Percentiles rank a stretch among this genome's conserved stretches.
Evolutionary conservation across 2,329 filamentous ascomycete genomes (phyloP).

Genomic region (Boeremia exigua): DNA sequence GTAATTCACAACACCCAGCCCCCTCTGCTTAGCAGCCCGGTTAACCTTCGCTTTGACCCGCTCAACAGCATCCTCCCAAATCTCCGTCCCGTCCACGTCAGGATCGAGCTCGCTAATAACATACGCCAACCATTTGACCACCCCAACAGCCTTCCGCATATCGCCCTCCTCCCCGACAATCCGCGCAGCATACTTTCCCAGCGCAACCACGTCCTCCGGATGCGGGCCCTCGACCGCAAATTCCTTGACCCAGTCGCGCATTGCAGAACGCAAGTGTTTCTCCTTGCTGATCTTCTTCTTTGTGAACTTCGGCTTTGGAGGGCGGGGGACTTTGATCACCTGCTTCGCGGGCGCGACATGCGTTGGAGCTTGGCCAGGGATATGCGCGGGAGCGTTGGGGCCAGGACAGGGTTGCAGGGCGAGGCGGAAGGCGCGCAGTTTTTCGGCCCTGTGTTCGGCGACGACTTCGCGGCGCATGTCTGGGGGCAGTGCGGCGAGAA

Average conservation of each 20-base stretch:
- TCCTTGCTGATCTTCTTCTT: conserved; percentile 61
- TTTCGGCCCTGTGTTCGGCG: conserved; percentile 65
- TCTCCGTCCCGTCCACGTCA: conserved; percentile 5
- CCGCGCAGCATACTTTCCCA: conserved; percentile 73
- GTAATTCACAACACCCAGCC: conserved; percentile 52
- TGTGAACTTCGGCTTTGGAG: conserved; percentile 67
- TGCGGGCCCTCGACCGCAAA: conserved; percentile 80
- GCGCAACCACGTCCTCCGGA: conserved; percentile 74
- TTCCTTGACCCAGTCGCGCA: conserved; percentile 76
- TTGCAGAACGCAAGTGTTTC: conserved; percentile 73
- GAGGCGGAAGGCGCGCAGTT: conserved; percentile 36
- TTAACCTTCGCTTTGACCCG: too few species aligned
- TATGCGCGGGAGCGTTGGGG: neutral
- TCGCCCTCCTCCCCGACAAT: conserved; percentile 80
- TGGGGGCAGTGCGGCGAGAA: conserved; percentile 82
- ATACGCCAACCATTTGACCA: conserved; percentile 69
- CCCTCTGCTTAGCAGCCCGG: conserved; percentile 18
- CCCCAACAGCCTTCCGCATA: conserved; percentile 72
- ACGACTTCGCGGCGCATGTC: conserved; percentile 72
- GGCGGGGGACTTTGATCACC: conserved; percentile 40
- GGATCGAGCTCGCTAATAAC: conserved; percentile 40
- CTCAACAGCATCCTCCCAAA: conserved; percentile 48
- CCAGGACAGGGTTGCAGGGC: conserved; percentile 23
- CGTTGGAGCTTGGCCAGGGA: too few species aligned
- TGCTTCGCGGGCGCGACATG: neutral